Percentiles rank a stretch among this genome's conserved stretches.
Evolutionary conservation across 1,139 yeast species (phyloP).

Genomic region (Lodderomyces oxycetoniae): DNA sequence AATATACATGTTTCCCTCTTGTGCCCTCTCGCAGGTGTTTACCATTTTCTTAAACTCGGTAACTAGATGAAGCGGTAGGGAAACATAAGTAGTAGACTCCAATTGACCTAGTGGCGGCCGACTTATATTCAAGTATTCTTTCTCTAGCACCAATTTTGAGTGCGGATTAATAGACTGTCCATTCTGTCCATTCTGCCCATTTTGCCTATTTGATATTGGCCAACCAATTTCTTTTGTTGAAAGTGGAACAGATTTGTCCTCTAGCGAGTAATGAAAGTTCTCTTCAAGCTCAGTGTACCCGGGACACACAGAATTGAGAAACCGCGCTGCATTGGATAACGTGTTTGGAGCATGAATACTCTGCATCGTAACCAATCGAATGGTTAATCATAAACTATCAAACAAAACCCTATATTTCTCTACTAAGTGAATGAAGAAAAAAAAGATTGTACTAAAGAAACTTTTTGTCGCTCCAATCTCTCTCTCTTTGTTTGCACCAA

Average conservation of each 20-base stretch:
- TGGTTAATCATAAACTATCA: too few relatives aligned
- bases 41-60: slow-evolving; percentile 28
- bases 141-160: slow-evolving; percentile 19
- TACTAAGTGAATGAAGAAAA: too few relatives aligned
- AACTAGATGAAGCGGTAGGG: slow-evolving; percentile 40
- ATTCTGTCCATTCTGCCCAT: slow-evolving; percentile 12
- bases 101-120: slow-evolving; percentile 31
- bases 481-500: too few relatives aligned
- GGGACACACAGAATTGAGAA: slow-evolving; percentile 38
- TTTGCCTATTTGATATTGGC: slow-evolving; percentile 24
- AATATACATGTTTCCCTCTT: slow-evolving; percentile 48
- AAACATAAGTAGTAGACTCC: slow-evolving; percentile 42
- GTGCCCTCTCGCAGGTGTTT: slow-evolving; percentile 25
- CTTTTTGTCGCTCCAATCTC: too few relatives aligned
- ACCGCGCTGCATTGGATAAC: slow-evolving; percentile 15
- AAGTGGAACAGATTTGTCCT: slow-evolving; percentile 13
- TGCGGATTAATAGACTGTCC: slow-evolving; percentile 4
- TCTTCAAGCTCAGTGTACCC: slow-evolving; percentile 31
- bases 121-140: slow-evolving; percentile 33
- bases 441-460: too few relatives aligned
- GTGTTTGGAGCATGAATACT: slow-evolving; percentile 1
- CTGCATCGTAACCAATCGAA: too few relatives aligned
- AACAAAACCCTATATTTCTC: too few relatives aligned
- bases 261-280: slow-evolving; percentile 30
- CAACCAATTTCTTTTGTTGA: slow-evolving; percentile 20